phyloP scores from a whole-genome alignment of 495 filamentous ascomycete genomes.

The Penicillium soppii region DNA sequence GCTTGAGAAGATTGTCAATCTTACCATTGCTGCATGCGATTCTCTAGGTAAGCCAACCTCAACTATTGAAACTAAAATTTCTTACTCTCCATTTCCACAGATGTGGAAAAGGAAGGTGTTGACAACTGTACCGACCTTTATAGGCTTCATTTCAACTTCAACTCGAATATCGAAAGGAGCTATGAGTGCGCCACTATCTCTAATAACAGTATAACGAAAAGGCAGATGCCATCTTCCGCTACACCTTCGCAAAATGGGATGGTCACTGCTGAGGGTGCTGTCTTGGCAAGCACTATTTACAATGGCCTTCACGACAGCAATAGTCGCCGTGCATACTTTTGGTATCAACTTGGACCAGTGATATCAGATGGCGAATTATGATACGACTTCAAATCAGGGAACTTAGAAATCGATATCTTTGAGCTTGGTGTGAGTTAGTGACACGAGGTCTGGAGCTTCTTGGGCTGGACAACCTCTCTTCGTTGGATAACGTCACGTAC shows the following conservation, averaged over 20 bases:
- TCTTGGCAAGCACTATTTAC: background rate
- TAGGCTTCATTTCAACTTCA: conserved; percentile 33
- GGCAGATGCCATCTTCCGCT: conserved; percentile 16
- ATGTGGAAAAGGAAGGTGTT: conserved; percentile 42
- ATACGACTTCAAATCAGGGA: conserved; percentile 31
- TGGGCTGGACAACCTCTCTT: conserved; percentile 27
- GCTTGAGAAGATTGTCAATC: conserved; percentile 35
- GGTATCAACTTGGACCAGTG: background rate
- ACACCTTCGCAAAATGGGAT: background rate
- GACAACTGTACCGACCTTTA: conserved; percentile 41
- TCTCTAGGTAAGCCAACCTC: conserved; percentile 8
- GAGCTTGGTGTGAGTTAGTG: conserved; percentile 38
- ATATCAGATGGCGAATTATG: background rate
- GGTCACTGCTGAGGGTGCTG: background rate
- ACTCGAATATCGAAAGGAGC: conserved; percentile 29
- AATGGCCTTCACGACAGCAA: background rate
- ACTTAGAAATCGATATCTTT: conserved; percentile 32
- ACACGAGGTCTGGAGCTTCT: conserved; percentile 37
- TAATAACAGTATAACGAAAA: background rate
- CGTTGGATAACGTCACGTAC: conserved; percentile 40
- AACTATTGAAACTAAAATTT: background rate
- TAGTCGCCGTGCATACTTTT: background rate
- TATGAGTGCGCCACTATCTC: conserved; percentile 37
- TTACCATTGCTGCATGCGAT: conserved; percentile 42
- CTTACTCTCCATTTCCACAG: conserved; percentile 8